Conservation (phyloP, 768 basidiomycete genomes). For the Paxillus rubicundulus region DNA sequence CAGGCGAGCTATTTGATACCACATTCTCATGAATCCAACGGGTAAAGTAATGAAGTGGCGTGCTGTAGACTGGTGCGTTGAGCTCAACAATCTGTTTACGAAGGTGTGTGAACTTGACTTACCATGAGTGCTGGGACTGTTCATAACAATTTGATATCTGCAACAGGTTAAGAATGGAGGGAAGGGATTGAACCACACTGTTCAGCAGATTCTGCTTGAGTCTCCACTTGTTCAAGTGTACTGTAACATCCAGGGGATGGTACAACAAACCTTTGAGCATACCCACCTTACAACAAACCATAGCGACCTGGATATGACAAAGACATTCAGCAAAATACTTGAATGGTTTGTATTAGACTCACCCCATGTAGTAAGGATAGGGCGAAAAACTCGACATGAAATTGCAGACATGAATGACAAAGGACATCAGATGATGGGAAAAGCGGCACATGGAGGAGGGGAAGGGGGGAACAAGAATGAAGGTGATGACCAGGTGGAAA, state of each 20-base stretch:
- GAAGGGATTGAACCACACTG: slow-evolving; percentile 33
- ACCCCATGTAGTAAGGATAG: not conserved
- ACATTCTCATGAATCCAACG: slow-evolving; percentile 35
- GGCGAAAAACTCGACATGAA: not conserved
- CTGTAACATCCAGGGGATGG: slow-evolving; percentile 10
- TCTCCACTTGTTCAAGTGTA: slow-evolving; percentile 37
- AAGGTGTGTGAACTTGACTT: slow-evolving; percentile 31
- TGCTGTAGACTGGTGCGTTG: slow-evolving; percentile 39
- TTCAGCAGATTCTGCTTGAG: slow-evolving; percentile 31
- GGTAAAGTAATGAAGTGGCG: slow-evolving; percentile 33
- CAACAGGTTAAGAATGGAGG: slow-evolving; percentile 34
- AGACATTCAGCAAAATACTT: slow-evolving; percentile 19
- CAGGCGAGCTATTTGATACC: slow-evolving; percentile 20
- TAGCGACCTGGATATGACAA: slow-evolving; percentile 26
- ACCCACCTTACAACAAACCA: slow-evolving; percentile 25
- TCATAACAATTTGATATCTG: not conserved
- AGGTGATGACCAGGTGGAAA: not conserved
- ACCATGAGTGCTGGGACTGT: not conserved
- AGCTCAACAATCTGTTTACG: slow-evolving; percentile 41
- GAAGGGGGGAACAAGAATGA: not conserved
- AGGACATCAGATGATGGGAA: slow-evolving; percentile 1
- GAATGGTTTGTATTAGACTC: not conserved
- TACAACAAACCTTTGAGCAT: slow-evolving; percentile 19
- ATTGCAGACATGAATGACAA: not conserved
- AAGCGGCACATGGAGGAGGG: not conserved